Conservation (phyloP, 2,329 filamentous ascomycete species). For the Monosporascus cannonballus region DNA sequence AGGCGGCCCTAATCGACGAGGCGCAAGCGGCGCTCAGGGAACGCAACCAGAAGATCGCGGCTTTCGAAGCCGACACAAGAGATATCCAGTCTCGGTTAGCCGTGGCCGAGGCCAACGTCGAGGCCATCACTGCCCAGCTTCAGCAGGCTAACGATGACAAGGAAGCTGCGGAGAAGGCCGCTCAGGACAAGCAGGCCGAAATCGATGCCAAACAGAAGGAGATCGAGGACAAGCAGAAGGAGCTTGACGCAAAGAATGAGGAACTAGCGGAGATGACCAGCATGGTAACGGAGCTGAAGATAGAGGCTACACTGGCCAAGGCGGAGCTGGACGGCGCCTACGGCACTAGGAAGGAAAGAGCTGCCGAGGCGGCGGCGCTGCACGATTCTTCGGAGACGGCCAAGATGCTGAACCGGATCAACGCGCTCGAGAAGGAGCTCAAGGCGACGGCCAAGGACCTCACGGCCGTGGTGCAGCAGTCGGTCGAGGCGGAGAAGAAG, state of each 20-base stretch:
- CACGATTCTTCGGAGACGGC: slow-evolving; percentile 37
- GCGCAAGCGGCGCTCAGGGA: slow-evolving; percentile 35
- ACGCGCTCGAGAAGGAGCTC: slow-evolving; percentile 61
- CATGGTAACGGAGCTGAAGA: slow-evolving; percentile 55
- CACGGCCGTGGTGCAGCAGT: slow-evolving; percentile 26
- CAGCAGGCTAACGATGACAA: slow-evolving; percentile 25
- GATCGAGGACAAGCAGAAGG: slow-evolving; percentile 32
- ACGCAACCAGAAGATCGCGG: slow-evolving; percentile 36
- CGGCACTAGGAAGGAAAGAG: slow-evolving; percentile 52
- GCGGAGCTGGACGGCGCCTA: slow-evolving; percentile 58
- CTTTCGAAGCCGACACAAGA: slow-evolving; percentile 36
- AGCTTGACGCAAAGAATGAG: slow-evolving; percentile 25
- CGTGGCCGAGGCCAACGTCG: slow-evolving; percentile 31
- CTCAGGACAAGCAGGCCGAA: slow-evolving; percentile 21
- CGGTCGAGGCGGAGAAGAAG: slow-evolving; percentile 27
- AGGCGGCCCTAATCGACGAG: slow-evolving; percentile 29
- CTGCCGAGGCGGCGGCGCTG: slow-evolving; percentile 49
- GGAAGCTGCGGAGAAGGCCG: slow-evolving; percentile 21
- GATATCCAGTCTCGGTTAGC: slow-evolving; percentile 32
- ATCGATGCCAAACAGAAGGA: slow-evolving; percentile 29
- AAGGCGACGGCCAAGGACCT: slow-evolving; percentile 36
- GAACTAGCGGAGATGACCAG: slow-evolving; percentile 34
- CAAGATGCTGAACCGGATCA: slow-evolving; percentile 34
- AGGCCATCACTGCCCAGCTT: slow-evolving; percentile 31
- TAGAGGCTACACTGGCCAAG: slow-evolving; percentile 53